A percentile compares a stretch with the other conserved stretches of the same genome.
Conservation (phyloP, 2,329 filamentous ascomycete genomes). For the Seiridium unicorne region DNA sequence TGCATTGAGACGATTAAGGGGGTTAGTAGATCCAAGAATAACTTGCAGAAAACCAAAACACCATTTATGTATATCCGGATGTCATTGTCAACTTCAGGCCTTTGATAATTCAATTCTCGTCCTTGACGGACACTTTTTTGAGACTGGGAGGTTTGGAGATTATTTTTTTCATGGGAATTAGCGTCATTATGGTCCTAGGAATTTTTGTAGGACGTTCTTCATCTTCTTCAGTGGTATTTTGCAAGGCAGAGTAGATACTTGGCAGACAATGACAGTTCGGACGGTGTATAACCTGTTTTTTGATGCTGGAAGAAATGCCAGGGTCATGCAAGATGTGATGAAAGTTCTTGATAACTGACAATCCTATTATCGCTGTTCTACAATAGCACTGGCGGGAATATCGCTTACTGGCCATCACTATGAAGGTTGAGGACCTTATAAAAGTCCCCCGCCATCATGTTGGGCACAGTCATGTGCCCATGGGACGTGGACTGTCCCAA, state of each 20-base stretch:
- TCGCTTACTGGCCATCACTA: no score
- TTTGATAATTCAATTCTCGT: neutral
- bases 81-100: neutral
- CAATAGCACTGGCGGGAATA: no score
- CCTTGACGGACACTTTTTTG: neutral
- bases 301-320: neutral
- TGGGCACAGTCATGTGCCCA: no score
- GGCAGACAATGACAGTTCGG: neutral
- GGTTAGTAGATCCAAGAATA: neutral
- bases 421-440: no score
- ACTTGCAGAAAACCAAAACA: neutral
- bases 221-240: neutral
- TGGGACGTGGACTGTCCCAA: no score
- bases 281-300: neutral
- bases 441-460: no score
- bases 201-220: neutral
- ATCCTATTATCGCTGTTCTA: no score
- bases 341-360: neutral
- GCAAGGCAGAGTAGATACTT: neutral
- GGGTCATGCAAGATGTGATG: neutral
- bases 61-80: neutral
- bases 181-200: neutral
- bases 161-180: neutral
- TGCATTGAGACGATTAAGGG: neutral
- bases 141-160: neutral